Base-by-base conservation (phyloP, 305 asterid genomes). In the Fraxinus velutina region DNA sequence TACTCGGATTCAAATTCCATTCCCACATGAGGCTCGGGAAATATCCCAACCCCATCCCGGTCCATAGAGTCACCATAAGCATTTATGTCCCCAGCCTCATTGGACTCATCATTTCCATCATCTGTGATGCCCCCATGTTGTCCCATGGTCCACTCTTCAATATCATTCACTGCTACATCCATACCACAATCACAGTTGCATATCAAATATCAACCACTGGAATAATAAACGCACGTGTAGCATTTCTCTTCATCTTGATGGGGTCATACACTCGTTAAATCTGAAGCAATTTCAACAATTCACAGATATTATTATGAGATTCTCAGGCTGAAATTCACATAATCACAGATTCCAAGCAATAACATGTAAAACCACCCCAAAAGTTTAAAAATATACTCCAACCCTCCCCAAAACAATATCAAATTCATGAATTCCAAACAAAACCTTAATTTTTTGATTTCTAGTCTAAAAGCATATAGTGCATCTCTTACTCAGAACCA, bases 1-100 rank as follows among this genome's bases (percentile, higher is more conserved):
- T 89, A 83, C 82, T 86, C 93, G 3, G 98, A 91, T 76, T 85
- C 89, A 79, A 91, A 93, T 85, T 90, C 93, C 95, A 92, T 90
- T 60, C 98, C 98, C 8, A 91, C 80, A 79, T 83, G 86, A 2
- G 95, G 98, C 88, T 90, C 92, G 0, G 83, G 81, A 33, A 81
- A 78, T 73, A 60, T 72, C 77, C 84, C 87, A 75, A 84, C 83
- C 71, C 76, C 90, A 60, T 84, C 84, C 80, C 50, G 85, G 75
- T 84, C 83, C 33, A 86, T 79, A 39, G 90, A 86, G 60, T 83
- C 80, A 75, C 88, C 85, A 9, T 80, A 86, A 42, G 85, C 86
- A 81, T 85, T 89, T 50, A 85, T 76, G 72, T 87, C 91, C 47
- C 87, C 89, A 24, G 85, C 83, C 75, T 85, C 87, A 75, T 86